Conservation (phyloP, 352 stramenopile species). For the Poterioochromonas sp. region DNA sequence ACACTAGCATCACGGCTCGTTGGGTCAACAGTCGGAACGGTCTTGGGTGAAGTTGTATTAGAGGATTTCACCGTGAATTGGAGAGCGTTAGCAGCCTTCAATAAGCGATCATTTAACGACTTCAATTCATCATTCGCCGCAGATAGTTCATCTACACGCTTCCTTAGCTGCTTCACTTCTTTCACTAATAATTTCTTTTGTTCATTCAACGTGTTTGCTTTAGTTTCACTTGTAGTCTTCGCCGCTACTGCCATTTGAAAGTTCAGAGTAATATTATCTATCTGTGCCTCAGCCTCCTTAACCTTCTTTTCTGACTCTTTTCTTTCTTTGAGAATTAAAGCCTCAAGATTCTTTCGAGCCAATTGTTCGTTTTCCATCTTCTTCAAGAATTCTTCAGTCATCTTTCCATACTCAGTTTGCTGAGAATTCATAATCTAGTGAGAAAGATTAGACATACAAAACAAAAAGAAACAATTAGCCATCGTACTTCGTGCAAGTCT, state of each 20-base stretch:
- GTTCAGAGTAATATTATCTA: neutral
- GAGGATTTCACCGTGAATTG: too few species aligned
- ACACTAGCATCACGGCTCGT: too few species aligned
- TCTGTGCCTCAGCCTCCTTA: neutral
- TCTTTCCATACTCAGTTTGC: neutral
- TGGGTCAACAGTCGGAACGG: too few species aligned
- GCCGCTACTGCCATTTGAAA: neutral
- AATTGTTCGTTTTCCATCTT: neutral
- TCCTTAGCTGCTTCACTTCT: constrained; percentile 33
- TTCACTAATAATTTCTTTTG: constrained; percentile 33
- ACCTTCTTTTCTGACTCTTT: neutral
- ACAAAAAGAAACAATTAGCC: neutral
- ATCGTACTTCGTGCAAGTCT: neutral
- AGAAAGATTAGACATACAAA: neutral
- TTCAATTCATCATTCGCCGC: neutral
- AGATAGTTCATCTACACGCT: neutral
- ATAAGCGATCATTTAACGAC: neutral
- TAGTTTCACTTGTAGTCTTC: neutral
- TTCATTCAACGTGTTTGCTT: neutral
- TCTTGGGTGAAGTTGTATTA: too few species aligned
- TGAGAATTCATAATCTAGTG: neutral
- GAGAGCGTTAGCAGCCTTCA: neutral
- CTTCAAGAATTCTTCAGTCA: neutral
- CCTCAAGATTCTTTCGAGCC: neutral
- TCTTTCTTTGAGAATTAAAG: neutral